Evolutionary conservation across 306 rosid species (phyloP), one percentile per base, ranked within the genome.

Genomic region (Calophaca sinica): DNA sequence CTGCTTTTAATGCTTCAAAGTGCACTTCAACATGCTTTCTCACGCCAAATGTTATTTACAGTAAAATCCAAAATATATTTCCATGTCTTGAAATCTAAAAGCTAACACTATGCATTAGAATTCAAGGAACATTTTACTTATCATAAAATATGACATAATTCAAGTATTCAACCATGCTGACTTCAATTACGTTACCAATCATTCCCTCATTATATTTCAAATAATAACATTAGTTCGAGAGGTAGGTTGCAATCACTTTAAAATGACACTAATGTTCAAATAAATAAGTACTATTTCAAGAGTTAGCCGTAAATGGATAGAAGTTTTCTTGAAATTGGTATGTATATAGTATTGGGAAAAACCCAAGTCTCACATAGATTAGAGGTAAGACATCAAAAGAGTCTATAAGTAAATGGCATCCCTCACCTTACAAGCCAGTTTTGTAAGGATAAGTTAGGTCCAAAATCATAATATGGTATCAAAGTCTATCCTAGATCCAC

Each of bases 151-250:
- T 31, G 9, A 35, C 62, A 52, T 13, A 49, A 26, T 38, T 59
- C 36, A 72, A 54, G 46, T 54, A 45, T 45, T 79, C 72, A 60
- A 73, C 62, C 73, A 52, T n/a, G 52, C 72, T 39, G 31, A 35
- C 69, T 45, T 35, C 57, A 73, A 42, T 65, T 12, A 32, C 10
- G 6, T 70, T 4, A 42, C 53, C 73, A 32, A 9, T 36, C 55
- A 67, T 60, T 78, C 42, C 70, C 68, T 61, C 52, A 31, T 42
- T 9, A 62, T 66, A 7, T 57, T 31, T 75, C 76, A 66, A 66
- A 72, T 44, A 32, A 35, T 49, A n/a, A 12, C 35, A 65, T 65
- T 59, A 65, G 54, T 49, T 68, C 3, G 51, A 52, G 31, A 36
- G 29, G 49, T 7, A 13, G 29, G 46, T 6, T 15, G n/a, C 49